Evolutionary conservation across 2,329 filamentous ascomycete species (phyloP).

Genomic region (Massarina eburnea): DNA sequence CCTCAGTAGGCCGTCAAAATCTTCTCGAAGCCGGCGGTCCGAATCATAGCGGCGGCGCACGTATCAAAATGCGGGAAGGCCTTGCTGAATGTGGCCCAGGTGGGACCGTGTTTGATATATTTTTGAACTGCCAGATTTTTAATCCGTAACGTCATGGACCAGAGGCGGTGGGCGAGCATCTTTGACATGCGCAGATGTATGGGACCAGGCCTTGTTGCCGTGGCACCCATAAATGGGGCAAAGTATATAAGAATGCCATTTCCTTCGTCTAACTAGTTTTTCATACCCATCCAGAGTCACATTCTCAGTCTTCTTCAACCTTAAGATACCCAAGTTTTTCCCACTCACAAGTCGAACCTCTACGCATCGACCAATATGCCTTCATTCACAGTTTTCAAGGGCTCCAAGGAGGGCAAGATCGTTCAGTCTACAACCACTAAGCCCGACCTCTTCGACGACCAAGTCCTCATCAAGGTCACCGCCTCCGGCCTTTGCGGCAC

Average conservation of each 20-base stretch:
- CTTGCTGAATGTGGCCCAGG: neutral
- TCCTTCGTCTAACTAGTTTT: neutral
- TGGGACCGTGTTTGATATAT: neutral
- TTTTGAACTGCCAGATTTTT: neutral
- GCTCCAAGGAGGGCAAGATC: constrained; percentile 60
- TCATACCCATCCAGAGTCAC: neutral
- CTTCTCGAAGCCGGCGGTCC: too few species aligned
- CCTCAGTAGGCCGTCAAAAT: too few species aligned
- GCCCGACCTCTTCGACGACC: constrained; percentile 49
- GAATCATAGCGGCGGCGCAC: too few species aligned
- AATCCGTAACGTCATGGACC: neutral
- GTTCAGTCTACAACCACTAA: constrained; percentile 52
- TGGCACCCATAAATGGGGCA: too few species aligned
- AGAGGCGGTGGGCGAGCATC: too few species aligned
- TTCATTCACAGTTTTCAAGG: constrained; percentile 65
- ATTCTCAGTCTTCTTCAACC: neutral
- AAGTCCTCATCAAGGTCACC: constrained; percentile 65
- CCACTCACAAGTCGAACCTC: neutral
- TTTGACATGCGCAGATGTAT: too few species aligned
- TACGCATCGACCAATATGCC: constrained; percentile 29
- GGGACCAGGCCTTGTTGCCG: too few species aligned
- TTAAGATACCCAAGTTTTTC: neutral
- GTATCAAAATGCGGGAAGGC: too few species aligned
- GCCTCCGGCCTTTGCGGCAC: constrained; percentile 70
- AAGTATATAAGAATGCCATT: neutral